A percentile compares a stretch with the other conserved stretches of the same genome.
Conservation (phyloP, 345 rosid genomes). For the Carallia brachiata region DNA sequence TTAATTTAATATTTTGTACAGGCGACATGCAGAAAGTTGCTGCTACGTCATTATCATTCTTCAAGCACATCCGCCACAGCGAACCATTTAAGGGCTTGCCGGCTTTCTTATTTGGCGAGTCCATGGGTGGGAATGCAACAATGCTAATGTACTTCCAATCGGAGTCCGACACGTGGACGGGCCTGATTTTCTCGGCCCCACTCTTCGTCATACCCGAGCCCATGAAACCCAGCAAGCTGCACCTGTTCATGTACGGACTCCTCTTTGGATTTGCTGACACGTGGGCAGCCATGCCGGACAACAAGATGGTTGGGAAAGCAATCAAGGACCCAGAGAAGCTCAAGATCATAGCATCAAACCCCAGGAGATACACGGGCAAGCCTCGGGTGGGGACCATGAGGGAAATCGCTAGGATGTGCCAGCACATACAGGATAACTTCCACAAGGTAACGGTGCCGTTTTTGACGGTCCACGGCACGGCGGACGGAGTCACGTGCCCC, state of each 20-base stretch:
- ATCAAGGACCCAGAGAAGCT: slow-evolving; percentile 76
- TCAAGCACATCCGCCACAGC: slow-evolving; percentile 68
- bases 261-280: slow-evolving; percentile 92
- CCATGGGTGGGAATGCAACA: slow-evolving; percentile 86
- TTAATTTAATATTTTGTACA: slow-evolving; percentile 2
- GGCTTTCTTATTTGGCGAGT: slow-evolving; percentile 84
- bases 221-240: slow-evolving; percentile 80
- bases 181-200: slow-evolving; percentile 94
- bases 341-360: slow-evolving; percentile 82
- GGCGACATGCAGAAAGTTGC: slow-evolving; percentile 92
- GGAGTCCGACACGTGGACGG: slow-evolving; percentile 72
- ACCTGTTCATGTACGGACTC: slow-evolving; percentile 67
- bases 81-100: slow-evolving; percentile 74
- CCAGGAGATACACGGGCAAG: slow-evolving; percentile 73
- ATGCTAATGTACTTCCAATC: slow-evolving; percentile 95
- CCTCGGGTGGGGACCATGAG: slow-evolving; percentile 97
- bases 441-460: slow-evolving; percentile 56
- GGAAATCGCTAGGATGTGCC: slow-evolving; percentile 68
- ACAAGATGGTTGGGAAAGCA: slow-evolving; percentile 84
- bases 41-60: slow-evolving; percentile 76
- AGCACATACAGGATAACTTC: slow-evolving; percentile 77
- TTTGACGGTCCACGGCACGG: slow-evolving; percentile 73
- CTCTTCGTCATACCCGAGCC: slow-evolving; percentile 84
- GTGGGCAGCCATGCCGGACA: slow-evolving; percentile 92
- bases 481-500: slow-evolving; percentile 79